Evolutionary conservation across 768 basidiomycete species (phyloP).

Genomic region (Nidularia pulvinata): DNA sequence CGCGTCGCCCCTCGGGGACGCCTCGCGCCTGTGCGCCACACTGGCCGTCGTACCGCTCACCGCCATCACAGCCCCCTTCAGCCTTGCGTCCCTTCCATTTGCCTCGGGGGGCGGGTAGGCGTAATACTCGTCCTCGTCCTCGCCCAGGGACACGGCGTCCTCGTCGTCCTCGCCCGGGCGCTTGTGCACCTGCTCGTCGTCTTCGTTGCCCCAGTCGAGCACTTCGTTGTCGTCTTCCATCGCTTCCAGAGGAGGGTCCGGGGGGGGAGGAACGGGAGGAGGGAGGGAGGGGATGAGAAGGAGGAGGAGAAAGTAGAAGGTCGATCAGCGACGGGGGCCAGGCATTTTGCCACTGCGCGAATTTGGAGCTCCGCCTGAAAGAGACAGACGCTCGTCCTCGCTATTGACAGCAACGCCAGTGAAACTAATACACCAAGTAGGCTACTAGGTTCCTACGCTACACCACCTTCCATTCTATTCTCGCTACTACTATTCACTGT

Average conservation of each 20-base stretch:
- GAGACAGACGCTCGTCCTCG: constrained; percentile 13
- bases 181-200: constrained; percentile 32
- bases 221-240: constrained; percentile 73
- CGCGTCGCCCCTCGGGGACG: not conserved
- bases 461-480: too few relatives aligned
- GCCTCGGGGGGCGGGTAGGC: constrained; percentile 17
- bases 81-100: not conserved
- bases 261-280: not conserved
- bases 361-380: constrained; percentile 19
- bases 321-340: not conserved
- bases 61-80: not conserved
- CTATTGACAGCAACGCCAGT: not conserved
- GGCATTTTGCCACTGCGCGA: not conserved
- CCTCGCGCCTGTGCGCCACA: not conserved
- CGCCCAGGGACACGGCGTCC: constrained; percentile 70
- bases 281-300: not conserved
- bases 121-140: constrained; percentile 62
- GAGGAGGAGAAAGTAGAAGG: not conserved
- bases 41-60: not conserved
- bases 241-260: constrained; percentile 7
- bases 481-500: constrained; percentile 8
- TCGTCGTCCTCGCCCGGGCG: constrained; percentile 20
- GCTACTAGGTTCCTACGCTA: not conserved
- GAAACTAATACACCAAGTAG: constrained; percentile 1
- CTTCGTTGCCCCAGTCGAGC: constrained; percentile 67